Evolutionary conservation across 176 grass and related monocot genomes (phyloP), one percentile per base, ranked within the genome.

Genomic region (Thalia dealbata): DNA sequence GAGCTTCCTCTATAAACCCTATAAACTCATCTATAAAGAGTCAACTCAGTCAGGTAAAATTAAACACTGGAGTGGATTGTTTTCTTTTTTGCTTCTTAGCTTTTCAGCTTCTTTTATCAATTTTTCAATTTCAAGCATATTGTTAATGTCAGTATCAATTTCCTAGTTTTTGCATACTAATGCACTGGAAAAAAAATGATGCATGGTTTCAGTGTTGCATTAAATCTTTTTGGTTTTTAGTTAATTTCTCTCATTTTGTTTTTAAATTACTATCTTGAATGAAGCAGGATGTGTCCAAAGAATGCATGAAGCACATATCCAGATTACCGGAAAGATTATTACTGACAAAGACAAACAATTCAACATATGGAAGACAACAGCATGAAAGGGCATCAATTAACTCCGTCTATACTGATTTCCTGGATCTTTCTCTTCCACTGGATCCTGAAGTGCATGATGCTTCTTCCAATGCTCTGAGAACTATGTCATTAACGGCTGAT

Each of bases 41-140:
- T 76, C 60, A 79, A 45, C 52, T 60, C 55, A 79, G 81, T 77
- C 65, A 83, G 89, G 89, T 92, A 15, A 85, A 64, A n/a, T 68
- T 42, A 63, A 27, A 30, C 25, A 14, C 67, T 46, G 28, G 12
- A 64, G 38, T 80, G 6, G 32, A 52, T 16, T 83, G 22, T 76
- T 4, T 38, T 4, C 32, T 38, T 79, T 48, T n/a, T 61, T 74
- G 78, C 52, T 83, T 18, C 66, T 64, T n/a, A 54, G 24, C 32
- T 46, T 24, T 29, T 30, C 15, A 18, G 18, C 51, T 14, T 52
- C 32, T 68, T 68, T 10, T 27, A 44, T 0, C 12, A 8, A n/a
- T 23, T 43, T 68, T 13, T 41, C 1, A 15, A n/a, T 14, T 67
- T 67, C 38, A 14, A 35, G 1, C 35, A 29, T 16, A 23, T 68